Evolutionary conservation across 495 filamentous ascomycete genomes (phyloP), one percentile per base, ranked within the genome.

Genomic region (Symbiotaphrina buchneri): DNA sequence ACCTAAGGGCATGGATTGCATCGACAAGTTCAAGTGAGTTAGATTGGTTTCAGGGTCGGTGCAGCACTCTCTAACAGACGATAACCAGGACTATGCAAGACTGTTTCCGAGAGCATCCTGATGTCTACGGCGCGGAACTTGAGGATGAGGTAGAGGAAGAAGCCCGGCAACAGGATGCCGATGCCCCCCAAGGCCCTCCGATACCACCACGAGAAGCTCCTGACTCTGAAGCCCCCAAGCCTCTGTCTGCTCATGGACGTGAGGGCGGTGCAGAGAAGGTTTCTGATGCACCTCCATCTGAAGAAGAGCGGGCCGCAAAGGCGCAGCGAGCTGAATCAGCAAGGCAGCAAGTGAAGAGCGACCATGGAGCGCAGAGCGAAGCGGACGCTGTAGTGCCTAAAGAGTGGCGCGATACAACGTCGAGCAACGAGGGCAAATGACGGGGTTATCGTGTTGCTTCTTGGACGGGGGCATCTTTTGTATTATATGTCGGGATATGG

Each of bases 1-100:
- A 39, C 80, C 83, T n/a, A 97, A 97, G 65, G 87, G 87, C 4
- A 83, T 94, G 51, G 87, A 95, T 37, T 97, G 87, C 54, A 90
- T 97, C 47, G 83, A 93, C 8, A 84, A 83, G 56, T 97, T 95
- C 65, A 85, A 87, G 83, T 85, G 59, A 32, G 70, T 59, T 35
- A 27, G n/a, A 20, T 19, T 36, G 22, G 18, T 14, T 21, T n/a
- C n/a, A n/a, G n/a, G n/a, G n/a, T n/a, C n/a, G n/a, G n/a, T n/a
- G n/a, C n/a, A n/a, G n/a, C n/a, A n/a, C n/a, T n/a, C n/a, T n/a
- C n/a, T n/a, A n/a, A n/a, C n/a, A n/a, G n/a, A n/a, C n/a, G n/a
- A n/a, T 17, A 3, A 21, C 37, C 42, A 87, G 78, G 59, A 66
- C 57, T 37, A 97, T 97, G 87, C 87, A 97, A 63, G 71, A 85